Evolutionary conservation across 306 rosid species (phyloP).

Genomic region (Inga oerstediana): DNA sequence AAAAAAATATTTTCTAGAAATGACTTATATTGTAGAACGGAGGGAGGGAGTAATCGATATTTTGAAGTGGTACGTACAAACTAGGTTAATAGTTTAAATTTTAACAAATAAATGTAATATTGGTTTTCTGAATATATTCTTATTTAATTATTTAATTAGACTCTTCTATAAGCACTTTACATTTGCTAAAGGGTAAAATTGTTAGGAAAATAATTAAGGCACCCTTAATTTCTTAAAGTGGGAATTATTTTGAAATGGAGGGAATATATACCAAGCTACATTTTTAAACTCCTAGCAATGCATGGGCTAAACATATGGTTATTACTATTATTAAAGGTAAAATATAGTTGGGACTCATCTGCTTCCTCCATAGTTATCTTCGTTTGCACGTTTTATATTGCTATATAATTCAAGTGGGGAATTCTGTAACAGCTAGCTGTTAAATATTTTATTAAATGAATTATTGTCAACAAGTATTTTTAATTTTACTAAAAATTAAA

Average conservation of each 20-base stretch:
- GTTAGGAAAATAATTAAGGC: neutral
- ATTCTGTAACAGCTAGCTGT: slow-evolving; percentile 28
- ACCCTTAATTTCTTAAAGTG: neutral
- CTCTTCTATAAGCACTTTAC: neutral
- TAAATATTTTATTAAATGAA: neutral
- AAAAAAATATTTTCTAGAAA: too few relatives aligned
- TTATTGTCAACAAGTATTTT: neutral
- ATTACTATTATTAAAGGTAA: neutral
- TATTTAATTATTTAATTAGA: too few relatives aligned
- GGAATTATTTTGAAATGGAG: neutral
- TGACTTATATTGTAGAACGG: too few relatives aligned
- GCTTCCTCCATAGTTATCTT: neutral
- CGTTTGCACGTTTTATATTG: slow-evolving; percentile 17
- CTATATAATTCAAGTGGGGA: slow-evolving; percentile 12
- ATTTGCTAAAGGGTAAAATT: neutral
- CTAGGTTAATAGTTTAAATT: too few relatives aligned
- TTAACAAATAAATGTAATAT: neutral
- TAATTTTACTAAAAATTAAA: slow-evolving; percentile 1
- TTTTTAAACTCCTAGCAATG: neutral
- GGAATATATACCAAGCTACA: neutral
- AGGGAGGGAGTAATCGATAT: too few relatives aligned
- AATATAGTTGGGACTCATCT: neutral
- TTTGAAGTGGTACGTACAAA: neutral
- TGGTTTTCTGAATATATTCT: too few relatives aligned
- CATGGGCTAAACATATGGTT: neutral